phyloP scores from a whole-genome alignment of 352 stramenopile genomes.

The Phytophthora meadii region DNA sequence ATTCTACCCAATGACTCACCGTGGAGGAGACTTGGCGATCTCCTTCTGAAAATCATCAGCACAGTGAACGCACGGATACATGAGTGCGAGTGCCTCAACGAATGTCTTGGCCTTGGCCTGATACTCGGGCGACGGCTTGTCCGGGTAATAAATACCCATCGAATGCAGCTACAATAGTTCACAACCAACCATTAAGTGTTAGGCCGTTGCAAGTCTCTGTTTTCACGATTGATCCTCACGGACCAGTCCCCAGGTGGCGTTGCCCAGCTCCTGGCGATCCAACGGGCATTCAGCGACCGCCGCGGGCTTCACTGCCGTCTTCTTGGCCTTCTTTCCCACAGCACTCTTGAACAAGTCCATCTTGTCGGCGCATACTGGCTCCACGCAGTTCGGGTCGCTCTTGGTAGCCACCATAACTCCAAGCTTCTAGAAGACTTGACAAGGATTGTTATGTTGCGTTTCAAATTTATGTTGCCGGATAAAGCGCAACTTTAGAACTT shows the following conservation, averaged over 20 bases:
- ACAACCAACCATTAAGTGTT: not conserved
- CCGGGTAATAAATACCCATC: conserved; percentile 97
- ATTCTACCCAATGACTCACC: conserved; percentile 50
- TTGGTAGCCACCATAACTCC: conserved; percentile 43
- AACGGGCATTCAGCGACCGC: conserved; percentile 78
- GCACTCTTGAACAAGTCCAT: conserved; percentile 86
- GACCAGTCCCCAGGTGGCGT: conserved; percentile 89
- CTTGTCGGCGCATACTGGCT: conserved; percentile 88
- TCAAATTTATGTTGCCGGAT: conserved; percentile 6
- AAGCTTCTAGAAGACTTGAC: not conserved
- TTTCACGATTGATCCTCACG: conserved; percentile 13
- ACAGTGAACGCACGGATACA: conserved; percentile 95
- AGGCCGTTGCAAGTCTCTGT: not conserved
- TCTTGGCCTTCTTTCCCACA: conserved; percentile 52
- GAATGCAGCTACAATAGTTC: conserved; percentile 79
- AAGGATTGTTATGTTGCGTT: conserved; percentile 9
- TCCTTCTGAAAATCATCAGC: conserved; percentile 95
- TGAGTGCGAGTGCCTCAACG: conserved; percentile 91
- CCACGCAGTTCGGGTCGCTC: conserved; percentile 85
- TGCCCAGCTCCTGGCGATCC: conserved; percentile 86
- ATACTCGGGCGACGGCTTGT: conserved; percentile 92
- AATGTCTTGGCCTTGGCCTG: conserved; percentile 91
- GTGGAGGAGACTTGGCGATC: conserved; percentile 92
- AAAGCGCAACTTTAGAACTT: conserved; percentile 20
- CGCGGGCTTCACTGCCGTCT: conserved; percentile 15